Percentiles rank a stretch among this genome's conserved stretches.
These are phyloP conservation scores for Phoma sp. DNA, from an alignment of 2,329 filamentous ascomycete species.

Conservation along the genomic window DNA sequence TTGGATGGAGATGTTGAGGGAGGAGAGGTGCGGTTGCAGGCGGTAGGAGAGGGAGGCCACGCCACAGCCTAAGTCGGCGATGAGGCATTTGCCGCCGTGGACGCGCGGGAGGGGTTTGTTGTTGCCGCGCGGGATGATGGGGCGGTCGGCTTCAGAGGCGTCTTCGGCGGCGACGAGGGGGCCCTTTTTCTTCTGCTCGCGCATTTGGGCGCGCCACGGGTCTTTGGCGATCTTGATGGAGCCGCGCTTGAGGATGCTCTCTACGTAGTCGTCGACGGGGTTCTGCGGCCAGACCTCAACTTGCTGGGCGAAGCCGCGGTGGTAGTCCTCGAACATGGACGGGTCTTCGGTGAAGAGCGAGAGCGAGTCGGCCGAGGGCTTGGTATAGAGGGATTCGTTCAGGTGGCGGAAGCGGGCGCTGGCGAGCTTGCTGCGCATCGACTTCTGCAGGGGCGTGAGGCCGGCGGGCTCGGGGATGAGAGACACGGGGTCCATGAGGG, in stretches of 20 bases:
- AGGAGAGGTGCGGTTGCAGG: slow-evolving; percentile 67
- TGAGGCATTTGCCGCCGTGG: slow-evolving; percentile 69
- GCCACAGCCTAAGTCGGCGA: slow-evolving; percentile 93
- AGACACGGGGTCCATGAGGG: slow-evolving; percentile 33
- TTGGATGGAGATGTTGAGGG: slow-evolving; percentile 74
- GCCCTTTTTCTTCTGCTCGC: slow-evolving; percentile 38
- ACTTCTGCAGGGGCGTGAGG: slow-evolving; percentile 88
- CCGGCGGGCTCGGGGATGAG: slow-evolving; percentile 57
- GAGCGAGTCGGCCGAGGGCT: slow-evolving; percentile 82
- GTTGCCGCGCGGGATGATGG: slow-evolving; percentile 22
- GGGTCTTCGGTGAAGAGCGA: slow-evolving; percentile 82
- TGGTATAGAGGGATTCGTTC: slow-evolving; percentile 95
- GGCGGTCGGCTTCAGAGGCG: slow-evolving; percentile 11
- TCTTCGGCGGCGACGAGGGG: slow-evolving; percentile 18
- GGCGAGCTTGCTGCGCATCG: slow-evolving; percentile 93
- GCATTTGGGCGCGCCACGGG: slow-evolving; percentile 51
- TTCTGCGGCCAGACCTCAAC: slow-evolving; percentile 97
- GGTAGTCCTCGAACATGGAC: slow-evolving; percentile 95
- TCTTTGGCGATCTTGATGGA: slow-evolving; percentile 52
- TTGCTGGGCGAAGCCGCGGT: slow-evolving; percentile 93
- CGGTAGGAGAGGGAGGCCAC: slow-evolving; percentile 81
- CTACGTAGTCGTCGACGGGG: slow-evolving; percentile 86
- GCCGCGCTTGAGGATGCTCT: slow-evolving; percentile 72
- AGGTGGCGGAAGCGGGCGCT: slow-evolving; percentile 96
- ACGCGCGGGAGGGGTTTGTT: slow-evolving; percentile 71